Base-by-base conservation (phyloP, 345 rosid species). In the Durio zibethinus region DNA sequence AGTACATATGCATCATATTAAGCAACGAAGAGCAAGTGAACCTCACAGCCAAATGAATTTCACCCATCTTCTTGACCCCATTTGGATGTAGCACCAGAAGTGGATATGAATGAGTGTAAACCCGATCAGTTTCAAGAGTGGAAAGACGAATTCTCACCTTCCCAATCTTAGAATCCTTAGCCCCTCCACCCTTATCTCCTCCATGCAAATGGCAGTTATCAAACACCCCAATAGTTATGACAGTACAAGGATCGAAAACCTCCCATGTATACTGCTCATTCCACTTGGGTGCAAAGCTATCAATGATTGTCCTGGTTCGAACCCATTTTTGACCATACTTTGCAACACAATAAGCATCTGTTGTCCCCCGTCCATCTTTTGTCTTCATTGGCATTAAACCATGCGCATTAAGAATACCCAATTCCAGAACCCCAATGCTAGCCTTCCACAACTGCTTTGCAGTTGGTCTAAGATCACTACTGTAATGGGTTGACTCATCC, bases 181-280 rank as follows among this genome's bases (percentile, higher is more conserved):
- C 85, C 71, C 87, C 92, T 61, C 83, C 87, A 63, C 76, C 79
- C 81, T 86, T 89, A 33, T 92, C 96, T 54, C 85, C 91, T 52
- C 92, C 94, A 81, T 88, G 90, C 76, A 94, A 84, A 80, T 94
- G 98, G 27, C 92, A 87, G 75, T 94, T 94, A 83, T 94, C 98
- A 78, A 89, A 94, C 0, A 92, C 98, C 33, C 98, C 98, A 72
- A 94, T 84, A 12, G 97, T 94, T 67, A 94, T 82, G 68, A 94
- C 98, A 7, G 98, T 94, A 75, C 97, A 92, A 7, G 98, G 97
- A 89, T 94, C 97, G 10, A 78, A 90, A 65, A 92, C 98, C 83
- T 94, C 98, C 97, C 98, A 94, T 12, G 97, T 94, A 64, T 94
- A 94, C 52, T 94, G 98, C 82, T 94, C 98, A n/a, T 94, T 92